Base-by-base conservation (phyloP, 345 rosid genomes). In the Populus tremula region DNA sequence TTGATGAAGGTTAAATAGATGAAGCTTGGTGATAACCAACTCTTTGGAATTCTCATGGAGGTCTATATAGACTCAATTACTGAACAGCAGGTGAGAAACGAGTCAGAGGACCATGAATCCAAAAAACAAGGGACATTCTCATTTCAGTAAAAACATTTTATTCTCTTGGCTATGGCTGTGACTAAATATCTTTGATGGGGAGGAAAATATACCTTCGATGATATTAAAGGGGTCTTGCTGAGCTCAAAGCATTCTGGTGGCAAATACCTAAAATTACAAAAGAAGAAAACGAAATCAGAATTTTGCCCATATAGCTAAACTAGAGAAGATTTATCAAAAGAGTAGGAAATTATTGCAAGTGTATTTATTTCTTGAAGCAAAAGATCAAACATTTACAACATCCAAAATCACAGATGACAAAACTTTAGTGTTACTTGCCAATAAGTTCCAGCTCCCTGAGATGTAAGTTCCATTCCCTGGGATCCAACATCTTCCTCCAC, bases 191-290 rank as follows among this genome's bases (percentile, higher is more conserved):
- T 33, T 29, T 14, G 17, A 18, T 49, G 21, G n/a, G 31, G 2
- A 21, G 36, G 36, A 67, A 35, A 47, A 25, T 13, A 66, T 84
- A 92, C 99, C 97, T 96, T 96, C 41, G 98, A 94, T 76, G 98
- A 96, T 89, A 96, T 96, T 70, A 96, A 85, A 78, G 99, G 98
- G 64, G 85, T 94, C 82, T 80, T 92, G 89, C 83, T 91, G 79
- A 96, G 92, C 87, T 96, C 99, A 73, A 96, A 96, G 87, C 98
- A 96, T 84, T 96, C 99, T 35, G 98, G 99, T 70, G 99, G 99
- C 83, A 96, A 83, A 81, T 96, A 96, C 99, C 98, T 92, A 80
- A 74, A 85, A 70, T 78, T 70, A 75, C 67, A 73, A 10, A 69
- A 70, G 63, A 68, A 18, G 45, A 43, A 49, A 78, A 33, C 53